Base-by-base conservation (phyloP, 805 yeast species). In the Wickerhamomyces chambardii region DNA sequence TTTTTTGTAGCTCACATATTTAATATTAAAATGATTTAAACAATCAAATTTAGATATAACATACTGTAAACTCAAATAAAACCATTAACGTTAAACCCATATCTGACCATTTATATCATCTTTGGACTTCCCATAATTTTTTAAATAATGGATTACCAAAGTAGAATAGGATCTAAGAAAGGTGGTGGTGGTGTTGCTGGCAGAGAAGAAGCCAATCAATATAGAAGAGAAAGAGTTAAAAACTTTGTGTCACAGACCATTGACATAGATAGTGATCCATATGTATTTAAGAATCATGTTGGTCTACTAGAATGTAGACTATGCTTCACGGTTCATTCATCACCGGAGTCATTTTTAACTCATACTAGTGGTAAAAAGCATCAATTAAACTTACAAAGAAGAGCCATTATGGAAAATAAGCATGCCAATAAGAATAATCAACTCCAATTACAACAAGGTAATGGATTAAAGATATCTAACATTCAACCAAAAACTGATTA, bases 181-280 rank as follows among this genome's bases (percentile, higher is more conserved):
- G 96, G 96, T 26, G 75, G 37, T 21, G 97, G 96, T 45, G 96
- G 95, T 6, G 66, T 87, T 15, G 96, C 95, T 1, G 83, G 84
- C 5, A 61, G 65, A 30, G 72, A 76, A 16, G 87, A 82, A 43
- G 65, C 78, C 6, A 83, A 84, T 47, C 72, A 76, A 5, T 80
- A 80, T 31, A 66, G 89, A 32, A 64, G 78, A 37, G 76, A 76
- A 38, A 68, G 95, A 28, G 70, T 86, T 8, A 70, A 77, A 29
- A 75, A 81, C 44, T 67, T 87, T 31, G 58, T 50, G 11, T 49
- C 64, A 15, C 58, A 63, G 16, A 69, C 70, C 19, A 58, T 73
- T 3, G 72, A 73, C 46, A 55, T 73, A 2, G 77, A 72, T 16
- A 64, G 66, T 24, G 94, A 84, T 46, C 97, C 97, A 0, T 89